phyloP scores from a whole-genome alignment of 164 flowering plant genomes.

The Chimonanthus salicifolius region DNA sequence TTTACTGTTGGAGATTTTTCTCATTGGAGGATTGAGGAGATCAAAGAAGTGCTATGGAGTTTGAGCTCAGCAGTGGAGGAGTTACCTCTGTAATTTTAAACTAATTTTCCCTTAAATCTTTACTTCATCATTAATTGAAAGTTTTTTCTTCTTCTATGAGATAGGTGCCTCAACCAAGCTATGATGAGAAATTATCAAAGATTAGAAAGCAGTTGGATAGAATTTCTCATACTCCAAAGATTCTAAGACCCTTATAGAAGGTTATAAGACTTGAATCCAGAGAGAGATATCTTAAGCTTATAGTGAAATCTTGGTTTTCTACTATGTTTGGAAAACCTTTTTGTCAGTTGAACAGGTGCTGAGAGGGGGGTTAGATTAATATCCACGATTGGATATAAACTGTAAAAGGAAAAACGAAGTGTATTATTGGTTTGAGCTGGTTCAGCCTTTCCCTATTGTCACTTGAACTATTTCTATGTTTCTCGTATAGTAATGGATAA shows the following conservation, averaged over 20 bases:
- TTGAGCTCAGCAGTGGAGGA: constrained; percentile 30
- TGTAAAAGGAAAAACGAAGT: background rate
- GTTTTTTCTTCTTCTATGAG: too few species aligned
- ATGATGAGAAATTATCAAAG: too few species aligned
- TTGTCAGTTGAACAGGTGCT: background rate
- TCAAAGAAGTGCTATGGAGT: constrained; percentile 29
- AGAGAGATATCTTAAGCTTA: too few species aligned
- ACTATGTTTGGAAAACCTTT: too few species aligned
- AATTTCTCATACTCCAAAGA: too few species aligned
- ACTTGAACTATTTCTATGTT: background rate
- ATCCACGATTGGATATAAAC: too few species aligned
- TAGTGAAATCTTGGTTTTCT: too few species aligned
- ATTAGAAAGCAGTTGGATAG: too few species aligned
- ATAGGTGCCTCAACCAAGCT: too few species aligned
- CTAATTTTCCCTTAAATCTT: background rate
- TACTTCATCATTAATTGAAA: too few species aligned
- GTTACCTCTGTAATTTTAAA: constrained; percentile 4
- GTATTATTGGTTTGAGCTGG: background rate
- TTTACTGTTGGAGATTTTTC: constrained; percentile 52
- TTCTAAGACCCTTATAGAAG: too few species aligned
- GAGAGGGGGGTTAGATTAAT: background rate
- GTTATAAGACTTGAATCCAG: too few species aligned
- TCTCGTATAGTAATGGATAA: background rate
- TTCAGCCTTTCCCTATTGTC: background rate
- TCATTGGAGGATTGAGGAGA: constrained; percentile 37